Evolutionary conservation across 2,329 filamentous ascomycete genomes (phyloP).

Genomic region (Sclerotinia sclerotiorum): DNA sequence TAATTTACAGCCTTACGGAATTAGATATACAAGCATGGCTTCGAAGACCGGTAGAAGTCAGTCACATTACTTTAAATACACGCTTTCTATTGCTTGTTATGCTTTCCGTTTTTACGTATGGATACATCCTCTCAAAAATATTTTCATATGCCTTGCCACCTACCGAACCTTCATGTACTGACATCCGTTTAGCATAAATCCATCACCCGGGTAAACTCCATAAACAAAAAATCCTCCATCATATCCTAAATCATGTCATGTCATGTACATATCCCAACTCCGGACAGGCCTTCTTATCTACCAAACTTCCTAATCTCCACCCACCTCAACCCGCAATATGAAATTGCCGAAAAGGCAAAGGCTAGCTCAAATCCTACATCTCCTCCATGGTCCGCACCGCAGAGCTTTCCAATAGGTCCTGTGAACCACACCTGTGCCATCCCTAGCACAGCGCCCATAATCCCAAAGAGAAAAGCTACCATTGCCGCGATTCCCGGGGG

Average conservation of each 20-base stretch:
- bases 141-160: background rate
- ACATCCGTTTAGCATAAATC: background rate
- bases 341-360: conserved; percentile 57
- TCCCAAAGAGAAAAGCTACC: conserved; percentile 61
- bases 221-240: background rate
- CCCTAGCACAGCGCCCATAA: conserved; percentile 64
- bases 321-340: conserved; percentile 50
- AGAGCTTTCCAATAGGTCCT: conserved; percentile 60
- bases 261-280: background rate
- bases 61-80: background rate
- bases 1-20: background rate
- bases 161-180: background rate
- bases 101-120: background rate
- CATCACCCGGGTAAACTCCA: background rate
- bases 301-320: conserved; percentile 46
- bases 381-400: conserved; percentile 45
- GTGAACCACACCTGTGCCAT: conserved; percentile 71
- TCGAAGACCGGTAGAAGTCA: background rate
- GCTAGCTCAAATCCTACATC: conserved; percentile 66
- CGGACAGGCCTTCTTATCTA: conserved; percentile 36
- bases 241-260: conserved; percentile 4
- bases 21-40: background rate
- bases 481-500: conserved; percentile 65
- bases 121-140: background rate
- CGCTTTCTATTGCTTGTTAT: background rate